These are phyloP conservation scores for Artemisia tridentata DNA, from an alignment of 129 eudicot genomes.

Conservation along the genomic window DNA sequence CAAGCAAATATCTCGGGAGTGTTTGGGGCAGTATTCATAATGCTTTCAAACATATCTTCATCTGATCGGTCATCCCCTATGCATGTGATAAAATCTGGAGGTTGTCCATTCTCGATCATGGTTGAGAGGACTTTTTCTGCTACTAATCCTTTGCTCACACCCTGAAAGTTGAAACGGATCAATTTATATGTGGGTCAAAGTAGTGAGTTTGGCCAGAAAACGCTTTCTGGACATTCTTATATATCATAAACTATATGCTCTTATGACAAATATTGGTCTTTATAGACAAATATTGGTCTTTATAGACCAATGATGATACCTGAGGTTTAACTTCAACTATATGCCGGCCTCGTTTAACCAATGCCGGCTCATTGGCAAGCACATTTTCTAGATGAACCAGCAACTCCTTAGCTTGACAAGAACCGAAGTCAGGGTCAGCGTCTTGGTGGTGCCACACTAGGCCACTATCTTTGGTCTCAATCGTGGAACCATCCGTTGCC, in stretches of 20 bases:
- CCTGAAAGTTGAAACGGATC: no score
- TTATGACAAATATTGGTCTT: no score
- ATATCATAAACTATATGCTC: no score
- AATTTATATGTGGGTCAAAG: no score
- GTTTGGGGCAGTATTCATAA: constrained; percentile 38
- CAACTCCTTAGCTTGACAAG: constrained; percentile 79
- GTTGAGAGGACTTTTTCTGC: constrained; percentile 59
- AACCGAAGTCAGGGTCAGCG: constrained; percentile 82
- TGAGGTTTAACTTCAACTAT: constrained; percentile 94
- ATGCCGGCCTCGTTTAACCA: constrained; percentile 70
- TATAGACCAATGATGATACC: constrained; percentile 45
- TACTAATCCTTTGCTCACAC: constrained; percentile 77
- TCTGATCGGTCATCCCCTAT: constrained; percentile 89
- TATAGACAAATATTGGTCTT: no score
- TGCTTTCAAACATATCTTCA: constrained; percentile 85
- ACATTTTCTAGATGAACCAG: constrained; percentile 72
- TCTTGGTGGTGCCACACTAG: constrained; percentile 87
- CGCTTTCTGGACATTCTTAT: no score
- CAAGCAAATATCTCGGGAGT: constrained; percentile 64
- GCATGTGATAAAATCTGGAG: constrained; percentile 74
- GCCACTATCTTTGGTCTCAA: constrained; percentile 73
- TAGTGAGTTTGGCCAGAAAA: no score
- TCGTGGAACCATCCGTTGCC: constrained; percentile 77
- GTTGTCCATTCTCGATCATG: constrained; percentile 47
- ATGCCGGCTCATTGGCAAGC: constrained; percentile 72